These are phyloP conservation scores for Trichoderma sp. DNA, from an alignment of 2,329 filamentous ascomycete genomes.

Conservation along the genomic window DNA sequence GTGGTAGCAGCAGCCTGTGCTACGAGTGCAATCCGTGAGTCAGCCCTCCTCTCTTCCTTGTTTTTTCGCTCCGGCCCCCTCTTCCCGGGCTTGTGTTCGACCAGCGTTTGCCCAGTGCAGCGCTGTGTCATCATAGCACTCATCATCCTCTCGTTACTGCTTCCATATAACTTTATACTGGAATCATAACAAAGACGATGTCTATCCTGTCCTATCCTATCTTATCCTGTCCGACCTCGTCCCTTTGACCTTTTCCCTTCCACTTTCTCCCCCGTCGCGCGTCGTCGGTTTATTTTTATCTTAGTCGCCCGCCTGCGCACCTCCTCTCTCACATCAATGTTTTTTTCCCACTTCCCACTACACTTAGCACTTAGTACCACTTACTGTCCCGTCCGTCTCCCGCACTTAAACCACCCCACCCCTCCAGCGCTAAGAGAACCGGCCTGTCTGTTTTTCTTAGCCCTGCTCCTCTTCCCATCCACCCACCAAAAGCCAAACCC, in stretches of 20 bases:
- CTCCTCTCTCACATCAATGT: neutral
- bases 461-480: neutral
- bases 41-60: neutral
- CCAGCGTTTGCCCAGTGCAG: neutral
- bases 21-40: neutral
- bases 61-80: neutral
- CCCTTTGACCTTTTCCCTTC: neutral
- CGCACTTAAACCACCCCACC: neutral
- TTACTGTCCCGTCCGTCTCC: neutral
- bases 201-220: neutral
- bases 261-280: neutral
- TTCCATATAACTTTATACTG: neutral
- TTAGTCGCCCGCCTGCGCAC: constrained; percentile 1
- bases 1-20: neutral
- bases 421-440: constrained; percentile 2
- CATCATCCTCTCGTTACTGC: neutral
- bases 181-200: neutral
- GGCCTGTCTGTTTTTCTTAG: neutral
- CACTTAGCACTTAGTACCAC: neutral
- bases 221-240: neutral
- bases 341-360: neutral
- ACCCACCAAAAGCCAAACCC: neutral
- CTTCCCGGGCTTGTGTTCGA: neutral
- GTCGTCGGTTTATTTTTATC: constrained; percentile 14
- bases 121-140: neutral